A percentile compares a stretch with the other conserved stretches of the same genome.
Evolutionary conservation across 495 filamentous ascomycete genomes (phyloP).

Genomic region (Penicillium desertorum): DNA sequence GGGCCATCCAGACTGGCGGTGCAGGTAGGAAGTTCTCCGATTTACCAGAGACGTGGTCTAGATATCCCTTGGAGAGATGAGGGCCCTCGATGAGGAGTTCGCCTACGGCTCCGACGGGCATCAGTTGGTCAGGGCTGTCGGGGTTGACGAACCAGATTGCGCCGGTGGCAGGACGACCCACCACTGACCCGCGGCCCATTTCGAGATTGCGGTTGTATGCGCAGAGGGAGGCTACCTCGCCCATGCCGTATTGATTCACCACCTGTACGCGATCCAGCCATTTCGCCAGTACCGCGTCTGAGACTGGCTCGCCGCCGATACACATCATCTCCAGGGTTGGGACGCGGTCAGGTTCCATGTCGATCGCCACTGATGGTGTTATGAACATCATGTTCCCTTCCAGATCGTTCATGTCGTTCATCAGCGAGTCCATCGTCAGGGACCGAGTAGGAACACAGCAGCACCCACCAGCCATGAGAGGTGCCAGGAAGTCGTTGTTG

Average conservation of each 20-base stretch:
- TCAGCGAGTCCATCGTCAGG: conserved; percentile 31
- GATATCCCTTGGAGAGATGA: conserved; percentile 52
- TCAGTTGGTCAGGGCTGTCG: conserved; percentile 44
- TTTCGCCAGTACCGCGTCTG: conserved; percentile 37
- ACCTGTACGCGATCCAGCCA: conserved; percentile 48
- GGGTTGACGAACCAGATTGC: conserved; percentile 55
- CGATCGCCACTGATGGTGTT: conserved; percentile 44
- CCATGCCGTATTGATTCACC: conserved; percentile 60
- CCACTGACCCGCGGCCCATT: conserved; percentile 11
- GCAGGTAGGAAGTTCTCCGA: conserved; percentile 21
- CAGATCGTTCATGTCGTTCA: conserved; percentile 34
- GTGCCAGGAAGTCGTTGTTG: conserved; percentile 42
- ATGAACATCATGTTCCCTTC: conserved; percentile 41
- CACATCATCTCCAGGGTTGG: conserved; percentile 38
- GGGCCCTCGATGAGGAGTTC: conserved; percentile 62
- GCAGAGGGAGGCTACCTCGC: conserved; percentile 40
- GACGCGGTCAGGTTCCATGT: conserved; percentile 36
- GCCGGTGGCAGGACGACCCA: conserved; percentile 26
- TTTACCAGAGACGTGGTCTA: conserved; percentile 34
- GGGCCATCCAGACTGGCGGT: conserved; percentile 19
- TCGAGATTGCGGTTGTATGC: conserved; percentile 22
- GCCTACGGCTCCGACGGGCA: conserved; percentile 54
- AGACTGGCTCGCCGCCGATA: conserved; percentile 48
- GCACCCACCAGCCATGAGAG: conserved; percentile 46
- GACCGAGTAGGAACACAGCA: conserved; percentile 46